phyloP scores from a whole-genome alignment of 1,284 basidiomycete species.

The Apiotrichum gracile region DNA sequence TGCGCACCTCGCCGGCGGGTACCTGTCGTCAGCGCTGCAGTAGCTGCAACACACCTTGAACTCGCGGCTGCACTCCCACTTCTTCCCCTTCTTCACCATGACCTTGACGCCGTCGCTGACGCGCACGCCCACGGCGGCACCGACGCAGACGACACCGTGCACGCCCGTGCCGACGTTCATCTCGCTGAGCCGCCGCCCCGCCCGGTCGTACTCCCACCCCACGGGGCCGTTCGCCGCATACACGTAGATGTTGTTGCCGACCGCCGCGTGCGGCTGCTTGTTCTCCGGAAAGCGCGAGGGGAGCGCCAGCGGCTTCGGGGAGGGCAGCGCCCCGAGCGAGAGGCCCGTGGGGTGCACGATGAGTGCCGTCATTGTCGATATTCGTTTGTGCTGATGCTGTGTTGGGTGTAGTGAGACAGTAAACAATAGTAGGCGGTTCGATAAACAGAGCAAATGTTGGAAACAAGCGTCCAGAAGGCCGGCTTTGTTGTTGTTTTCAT shows the following conservation, averaged over 20 bases:
- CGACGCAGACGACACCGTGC: not conserved
- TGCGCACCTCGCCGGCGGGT: not conserved
- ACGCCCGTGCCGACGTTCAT: not conserved
- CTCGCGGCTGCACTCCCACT: not conserved
- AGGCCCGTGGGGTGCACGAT: conserved; percentile 6
- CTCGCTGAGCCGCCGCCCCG: conserved; percentile 20
- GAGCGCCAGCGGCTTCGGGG: conserved; percentile 6
- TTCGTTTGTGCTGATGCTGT: not conserved
- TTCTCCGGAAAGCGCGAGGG: conserved; percentile 15
- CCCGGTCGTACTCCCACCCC: conserved; percentile 24
- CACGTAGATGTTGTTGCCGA: conserved; percentile 13
- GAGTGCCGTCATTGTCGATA: conserved; percentile 2
- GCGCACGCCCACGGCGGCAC: not conserved
- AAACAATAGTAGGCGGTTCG: too few relatives aligned
- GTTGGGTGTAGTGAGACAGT: too few relatives aligned
- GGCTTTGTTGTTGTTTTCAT: too few relatives aligned
- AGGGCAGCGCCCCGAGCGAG: not conserved
- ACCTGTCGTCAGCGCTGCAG: not conserved
- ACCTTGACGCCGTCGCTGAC: not conserved
- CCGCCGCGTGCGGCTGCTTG: conserved; percentile 2
- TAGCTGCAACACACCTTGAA: conserved; percentile 3
- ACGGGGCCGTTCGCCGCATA: not conserved
- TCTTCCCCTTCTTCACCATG: conserved; percentile 4
- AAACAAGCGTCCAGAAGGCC: too few relatives aligned
- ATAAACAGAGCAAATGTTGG: too few relatives aligned